Percentiles rank a stretch among this genome's conserved stretches.
phyloP scores from a whole-genome alignment of 106 monocot genomes.

The Phalaenopsis equestris region DNA sequence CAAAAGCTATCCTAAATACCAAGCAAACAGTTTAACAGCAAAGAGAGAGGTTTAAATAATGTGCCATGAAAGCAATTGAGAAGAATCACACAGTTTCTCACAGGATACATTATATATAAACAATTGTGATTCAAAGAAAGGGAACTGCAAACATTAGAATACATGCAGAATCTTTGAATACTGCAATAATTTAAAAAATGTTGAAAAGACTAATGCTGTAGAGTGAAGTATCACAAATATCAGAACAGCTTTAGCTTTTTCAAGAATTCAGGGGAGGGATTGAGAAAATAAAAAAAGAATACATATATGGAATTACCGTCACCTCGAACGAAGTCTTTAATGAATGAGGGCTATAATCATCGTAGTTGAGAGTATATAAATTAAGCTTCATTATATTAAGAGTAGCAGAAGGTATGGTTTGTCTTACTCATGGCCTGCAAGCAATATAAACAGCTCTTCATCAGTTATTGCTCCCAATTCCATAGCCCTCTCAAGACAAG shows the following conservation, averaged over 20 bases:
- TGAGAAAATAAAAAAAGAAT: not conserved
- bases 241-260: not conserved
- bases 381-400: not conserved
- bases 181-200: not conserved
- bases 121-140: not conserved
- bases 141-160: not conserved
- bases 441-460: conserved; percentile 25
- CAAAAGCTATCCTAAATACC: no score
- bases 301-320: not conserved
- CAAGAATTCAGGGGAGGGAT: not conserved
- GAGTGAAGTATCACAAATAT: conserved; percentile 1
- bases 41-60: not conserved
- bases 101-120: not conserved
- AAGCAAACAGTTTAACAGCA: no score
- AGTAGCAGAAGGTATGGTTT: not conserved
- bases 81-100: not conserved
- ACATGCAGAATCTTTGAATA: not conserved
- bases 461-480: conserved; percentile 23
- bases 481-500: conserved; percentile 22
- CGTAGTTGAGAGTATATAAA: not conserved
- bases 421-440: conserved; percentile 12
- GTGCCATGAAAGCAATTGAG: not conserved
- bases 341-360: not conserved
- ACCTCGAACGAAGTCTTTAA: not conserved
- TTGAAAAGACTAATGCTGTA: conserved; percentile 2